Evolutionary conservation across 371 early-diverging fungal species (phyloP).

Genomic region (Amoeboaphelidium protococcarum): DNA sequence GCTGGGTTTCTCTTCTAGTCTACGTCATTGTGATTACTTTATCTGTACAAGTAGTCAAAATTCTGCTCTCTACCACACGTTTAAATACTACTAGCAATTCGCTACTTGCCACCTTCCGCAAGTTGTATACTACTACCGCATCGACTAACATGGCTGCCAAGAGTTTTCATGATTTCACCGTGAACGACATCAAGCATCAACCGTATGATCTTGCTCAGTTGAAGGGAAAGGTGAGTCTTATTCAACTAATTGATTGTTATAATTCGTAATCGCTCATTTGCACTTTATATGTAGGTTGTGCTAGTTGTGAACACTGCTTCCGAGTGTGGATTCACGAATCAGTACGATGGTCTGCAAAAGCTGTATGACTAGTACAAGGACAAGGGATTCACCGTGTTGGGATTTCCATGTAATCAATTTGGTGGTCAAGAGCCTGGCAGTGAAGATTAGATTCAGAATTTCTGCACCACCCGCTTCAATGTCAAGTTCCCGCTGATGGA

Average conservation of each 20-base stretch:
- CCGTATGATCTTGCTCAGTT: neutral
- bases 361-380: slow-evolving; percentile 54
- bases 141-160: too few relatives aligned
- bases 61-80: too few relatives aligned
- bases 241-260: too few relatives aligned
- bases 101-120: too few relatives aligned
- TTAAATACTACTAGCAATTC: too few relatives aligned
- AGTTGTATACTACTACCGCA: too few relatives aligned
- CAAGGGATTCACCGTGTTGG: slow-evolving; percentile 22
- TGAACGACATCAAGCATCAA: neutral
- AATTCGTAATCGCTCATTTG: too few relatives aligned
- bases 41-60: too few relatives aligned
- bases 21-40: too few relatives aligned
- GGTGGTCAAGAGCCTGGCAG: slow-evolving; percentile 41
- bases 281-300: too few relatives aligned
- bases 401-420: slow-evolving; percentile 77
- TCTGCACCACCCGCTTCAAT: neutral
- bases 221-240: neutral
- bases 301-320: slow-evolving; percentile 35
- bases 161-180: neutral
- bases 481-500: slow-evolving; percentile 10
- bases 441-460: slow-evolving; percentile 14
- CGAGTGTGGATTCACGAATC: slow-evolving; percentile 73
- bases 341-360: slow-evolving; percentile 50
- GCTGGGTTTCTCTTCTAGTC: too few relatives aligned